Conservation (phyloP, 495 filamentous ascomycete genomes). For the Penicillium parvum region DNA sequence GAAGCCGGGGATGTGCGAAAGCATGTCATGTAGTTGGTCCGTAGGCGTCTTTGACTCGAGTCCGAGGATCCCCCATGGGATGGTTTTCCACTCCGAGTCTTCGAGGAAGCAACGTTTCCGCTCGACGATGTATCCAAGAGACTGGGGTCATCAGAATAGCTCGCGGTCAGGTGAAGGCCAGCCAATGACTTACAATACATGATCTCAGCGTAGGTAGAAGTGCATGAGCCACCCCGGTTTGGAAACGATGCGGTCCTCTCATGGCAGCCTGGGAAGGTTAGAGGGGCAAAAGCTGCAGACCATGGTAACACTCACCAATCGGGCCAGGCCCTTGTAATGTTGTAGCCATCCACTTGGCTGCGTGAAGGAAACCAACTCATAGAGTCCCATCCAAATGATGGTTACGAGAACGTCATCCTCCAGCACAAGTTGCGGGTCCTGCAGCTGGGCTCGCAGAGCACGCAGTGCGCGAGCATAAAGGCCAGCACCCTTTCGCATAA, state of each 20-base stretch:
- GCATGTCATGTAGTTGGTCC: constrained; percentile 9
- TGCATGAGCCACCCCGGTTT: constrained; percentile 9
- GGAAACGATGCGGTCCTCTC: constrained; percentile 15
- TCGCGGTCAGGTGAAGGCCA: not conserved
- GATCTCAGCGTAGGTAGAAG: constrained; percentile 10
- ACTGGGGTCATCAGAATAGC: not conserved
- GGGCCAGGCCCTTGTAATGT: constrained; percentile 17
- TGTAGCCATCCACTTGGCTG: constrained; percentile 16
- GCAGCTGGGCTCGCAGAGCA: constrained; percentile 4
- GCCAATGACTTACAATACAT: constrained; percentile 7
- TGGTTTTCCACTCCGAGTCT: constrained; percentile 16
- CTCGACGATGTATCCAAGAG: constrained; percentile 12
- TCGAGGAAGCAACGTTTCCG: constrained; percentile 21
- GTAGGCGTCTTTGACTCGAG: constrained; percentile 5
- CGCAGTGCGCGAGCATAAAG: constrained; percentile 12
- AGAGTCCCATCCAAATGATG: constrained; percentile 12
- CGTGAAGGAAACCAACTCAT: constrained; percentile 14
- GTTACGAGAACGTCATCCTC: constrained; percentile 13
- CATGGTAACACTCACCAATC: constrained; percentile 4
- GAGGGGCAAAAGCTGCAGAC: not conserved
- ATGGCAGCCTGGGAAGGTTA: constrained; percentile 9
- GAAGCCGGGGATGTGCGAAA: constrained; percentile 13
- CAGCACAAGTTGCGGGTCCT: constrained; percentile 3
- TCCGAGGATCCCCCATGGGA: constrained; percentile 11
- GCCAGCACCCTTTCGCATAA: constrained; percentile 6